phyloP scores from a whole-genome alignment of 441 rosid genomes.

The Brassica hybrid region DNA sequence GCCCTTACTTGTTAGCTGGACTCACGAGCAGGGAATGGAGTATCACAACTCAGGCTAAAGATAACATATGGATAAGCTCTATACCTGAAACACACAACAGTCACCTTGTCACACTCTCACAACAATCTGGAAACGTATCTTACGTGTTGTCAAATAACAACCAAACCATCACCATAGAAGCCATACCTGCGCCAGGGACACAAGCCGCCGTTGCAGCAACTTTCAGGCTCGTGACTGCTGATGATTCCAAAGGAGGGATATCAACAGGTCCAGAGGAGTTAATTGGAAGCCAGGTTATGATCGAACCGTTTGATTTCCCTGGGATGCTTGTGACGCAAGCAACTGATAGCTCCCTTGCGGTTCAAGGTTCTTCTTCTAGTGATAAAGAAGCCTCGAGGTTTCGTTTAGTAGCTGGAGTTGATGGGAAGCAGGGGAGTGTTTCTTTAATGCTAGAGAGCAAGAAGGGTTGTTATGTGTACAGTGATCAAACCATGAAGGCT shows the following conservation, averaged over 20 bases:
- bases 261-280: slow-evolving; percentile 38
- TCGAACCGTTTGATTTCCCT: slow-evolving; percentile 84
- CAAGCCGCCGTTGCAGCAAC: slow-evolving; percentile 66
- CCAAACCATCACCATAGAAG: slow-evolving; percentile 70
- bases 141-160: slow-evolving; percentile 67
- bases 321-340: slow-evolving; percentile 70
- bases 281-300: slow-evolving; percentile 62
- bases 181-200: slow-evolving; percentile 58
- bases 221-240: slow-evolving; percentile 63
- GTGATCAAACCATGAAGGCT: slow-evolving; percentile 44
- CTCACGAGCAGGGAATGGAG: slow-evolving; percentile 74
- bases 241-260: slow-evolving; percentile 30
- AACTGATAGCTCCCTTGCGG: slow-evolving; percentile 43
- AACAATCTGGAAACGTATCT: slow-evolving; percentile 49
- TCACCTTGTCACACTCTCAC: slow-evolving; percentile 71
- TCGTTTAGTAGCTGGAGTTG: slow-evolving; percentile 66
- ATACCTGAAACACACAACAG: slow-evolving; percentile 58
- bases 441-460: slow-evolving; percentile 61
- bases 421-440: slow-evolving; percentile 60
- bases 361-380: slow-evolving; percentile 44
- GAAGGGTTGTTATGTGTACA: slow-evolving; percentile 65
- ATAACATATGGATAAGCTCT: slow-evolving; percentile 63
- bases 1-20: slow-evolving; percentile 87
- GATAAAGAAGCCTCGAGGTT: slow-evolving; percentile 49
- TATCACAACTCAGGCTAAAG: slow-evolving; percentile 51